A percentile compares a stretch with the other conserved stretches of the same genome.
These are phyloP conservation scores for Microdochium trichocladiopsis DNA, from an alignment of 2,329 filamentous ascomycete genomes.

Conservation along the genomic window DNA sequence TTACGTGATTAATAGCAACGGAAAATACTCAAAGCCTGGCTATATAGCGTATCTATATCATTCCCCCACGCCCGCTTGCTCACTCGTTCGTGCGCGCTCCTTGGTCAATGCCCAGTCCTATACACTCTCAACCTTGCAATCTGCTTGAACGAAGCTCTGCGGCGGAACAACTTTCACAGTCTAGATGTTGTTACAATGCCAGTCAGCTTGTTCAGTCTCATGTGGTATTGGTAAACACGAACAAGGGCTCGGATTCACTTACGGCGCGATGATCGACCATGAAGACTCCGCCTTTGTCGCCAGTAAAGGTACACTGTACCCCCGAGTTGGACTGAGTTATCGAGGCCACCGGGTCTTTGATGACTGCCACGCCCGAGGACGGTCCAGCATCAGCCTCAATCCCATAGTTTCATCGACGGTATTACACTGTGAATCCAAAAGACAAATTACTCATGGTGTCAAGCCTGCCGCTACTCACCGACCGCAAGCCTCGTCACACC, in stretches of 20 bases:
- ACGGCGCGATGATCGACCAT: background rate
- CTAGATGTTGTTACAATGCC: background rate
- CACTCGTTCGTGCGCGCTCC: too few species aligned
- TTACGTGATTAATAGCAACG: too few species aligned
- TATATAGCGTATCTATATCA: too few species aligned
- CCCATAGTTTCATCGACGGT: background rate
- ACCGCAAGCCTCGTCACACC: background rate
- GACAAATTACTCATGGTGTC: background rate
- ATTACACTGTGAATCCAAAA: too few species aligned
- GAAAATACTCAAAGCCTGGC: too few species aligned
- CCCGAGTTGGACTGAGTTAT: background rate
- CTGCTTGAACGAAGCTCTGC: background rate
- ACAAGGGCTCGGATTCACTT: background rate
- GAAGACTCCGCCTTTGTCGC: background rate
- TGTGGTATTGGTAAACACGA: background rate
- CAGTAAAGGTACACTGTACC: background rate
- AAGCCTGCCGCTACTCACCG: background rate
- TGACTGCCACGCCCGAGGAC: background rate
- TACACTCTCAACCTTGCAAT: background rate
- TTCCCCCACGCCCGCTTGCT: too few species aligned
- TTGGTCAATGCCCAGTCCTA: background rate
- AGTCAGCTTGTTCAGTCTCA: background rate
- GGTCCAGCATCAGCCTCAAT: background rate
- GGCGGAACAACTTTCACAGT: background rate
- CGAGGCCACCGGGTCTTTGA: background rate